Conservation (phyloP, 495 filamentous ascomycete species). For the Margaritispora aquatica region DNA sequence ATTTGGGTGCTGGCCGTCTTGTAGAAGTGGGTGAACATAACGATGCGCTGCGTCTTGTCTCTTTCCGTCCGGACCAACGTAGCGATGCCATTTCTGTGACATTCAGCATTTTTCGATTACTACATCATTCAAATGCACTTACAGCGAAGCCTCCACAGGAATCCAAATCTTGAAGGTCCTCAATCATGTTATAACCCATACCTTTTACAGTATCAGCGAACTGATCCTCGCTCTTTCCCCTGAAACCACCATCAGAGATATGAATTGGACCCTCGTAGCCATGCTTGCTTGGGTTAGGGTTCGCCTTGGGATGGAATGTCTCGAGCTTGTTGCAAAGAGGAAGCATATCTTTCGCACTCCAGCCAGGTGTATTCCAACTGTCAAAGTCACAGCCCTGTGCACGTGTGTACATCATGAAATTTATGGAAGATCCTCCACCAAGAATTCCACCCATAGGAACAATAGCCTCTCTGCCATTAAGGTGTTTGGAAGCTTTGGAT, state of each 20-base stretch:
- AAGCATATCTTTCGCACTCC: conserved; percentile 22
- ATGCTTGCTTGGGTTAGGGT: conserved; percentile 27
- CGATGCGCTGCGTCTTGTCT: conserved; percentile 39
- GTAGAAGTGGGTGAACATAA: conserved; percentile 39
- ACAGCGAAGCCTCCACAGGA: conserved; percentile 16
- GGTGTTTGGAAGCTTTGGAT: conserved; percentile 28
- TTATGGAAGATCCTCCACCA: conserved; percentile 54
- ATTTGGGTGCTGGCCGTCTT: conserved; percentile 39
- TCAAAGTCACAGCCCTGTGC: conserved; percentile 23
- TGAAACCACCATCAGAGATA: conserved; percentile 30
- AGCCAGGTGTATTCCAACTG: conserved; percentile 19
- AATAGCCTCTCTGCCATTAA: conserved; percentile 39
- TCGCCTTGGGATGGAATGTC: conserved; percentile 30
- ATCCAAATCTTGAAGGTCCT: conserved; percentile 24
- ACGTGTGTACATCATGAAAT: conserved; percentile 49
- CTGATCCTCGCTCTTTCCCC: conserved; percentile 24
- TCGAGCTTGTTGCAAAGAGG: conserved; percentile 25
- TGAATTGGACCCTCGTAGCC: conserved; percentile 28
- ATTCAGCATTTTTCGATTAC: not conserved
- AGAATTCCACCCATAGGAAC: conserved; percentile 48
- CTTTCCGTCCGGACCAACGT: conserved; percentile 35
- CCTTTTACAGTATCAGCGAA: conserved; percentile 29
- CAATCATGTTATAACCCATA: conserved; percentile 26
- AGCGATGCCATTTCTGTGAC: conserved; percentile 21
- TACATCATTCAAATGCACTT: not conserved